These are phyloP conservation scores for Mycogone perniciosa DNA, from an alignment of 2,329 filamentous ascomycete species.

Conservation along the genomic window DNA sequence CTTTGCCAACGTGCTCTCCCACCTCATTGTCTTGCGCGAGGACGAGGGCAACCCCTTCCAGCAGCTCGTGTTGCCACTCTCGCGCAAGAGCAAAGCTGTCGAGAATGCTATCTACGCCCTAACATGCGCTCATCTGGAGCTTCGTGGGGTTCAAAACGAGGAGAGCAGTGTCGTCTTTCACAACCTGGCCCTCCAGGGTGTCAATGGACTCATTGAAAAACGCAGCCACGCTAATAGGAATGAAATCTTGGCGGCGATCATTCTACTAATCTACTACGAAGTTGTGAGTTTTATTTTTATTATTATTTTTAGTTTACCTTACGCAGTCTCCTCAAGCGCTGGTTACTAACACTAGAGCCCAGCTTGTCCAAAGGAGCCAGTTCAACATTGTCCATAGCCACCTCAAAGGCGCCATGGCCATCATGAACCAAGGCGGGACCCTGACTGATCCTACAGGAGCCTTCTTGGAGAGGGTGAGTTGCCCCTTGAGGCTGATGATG, in stretches of 20 bases:
- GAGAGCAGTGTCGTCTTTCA: conserved; percentile 56
- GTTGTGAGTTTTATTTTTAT: conserved; percentile 39
- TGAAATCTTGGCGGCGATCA: conserved; percentile 54
- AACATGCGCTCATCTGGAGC: conserved; percentile 77
- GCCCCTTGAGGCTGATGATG: not conserved
- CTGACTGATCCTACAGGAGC: conserved; percentile 44
- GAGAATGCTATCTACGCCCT: conserved; percentile 82
- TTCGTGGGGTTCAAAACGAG: conserved; percentile 44
- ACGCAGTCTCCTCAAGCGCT: no score
- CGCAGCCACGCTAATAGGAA: conserved; percentile 45
- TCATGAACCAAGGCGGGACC: conserved; percentile 46
- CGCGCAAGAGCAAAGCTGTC: conserved; percentile 50
- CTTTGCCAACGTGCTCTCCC: conserved; percentile 58
- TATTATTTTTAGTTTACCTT: not conserved
- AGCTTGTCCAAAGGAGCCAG: conserved; percentile 55
- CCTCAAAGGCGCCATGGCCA: conserved; percentile 54
- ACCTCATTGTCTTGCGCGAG: conserved; percentile 59
- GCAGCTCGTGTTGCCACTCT: conserved; percentile 55
- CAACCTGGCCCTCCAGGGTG: conserved; percentile 51
- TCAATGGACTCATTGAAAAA: conserved; percentile 51
- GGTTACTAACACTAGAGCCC: conserved; percentile 12
- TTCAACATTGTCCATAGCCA: conserved; percentile 57
- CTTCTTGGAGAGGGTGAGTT: conserved; percentile 52
- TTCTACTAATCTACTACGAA: conserved; percentile 58
- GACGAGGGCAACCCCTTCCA: conserved; percentile 58